Evolutionary conservation across 139 green algal species (phyloP).

Genomic region (Prasinococcaceae sp.): DNA sequence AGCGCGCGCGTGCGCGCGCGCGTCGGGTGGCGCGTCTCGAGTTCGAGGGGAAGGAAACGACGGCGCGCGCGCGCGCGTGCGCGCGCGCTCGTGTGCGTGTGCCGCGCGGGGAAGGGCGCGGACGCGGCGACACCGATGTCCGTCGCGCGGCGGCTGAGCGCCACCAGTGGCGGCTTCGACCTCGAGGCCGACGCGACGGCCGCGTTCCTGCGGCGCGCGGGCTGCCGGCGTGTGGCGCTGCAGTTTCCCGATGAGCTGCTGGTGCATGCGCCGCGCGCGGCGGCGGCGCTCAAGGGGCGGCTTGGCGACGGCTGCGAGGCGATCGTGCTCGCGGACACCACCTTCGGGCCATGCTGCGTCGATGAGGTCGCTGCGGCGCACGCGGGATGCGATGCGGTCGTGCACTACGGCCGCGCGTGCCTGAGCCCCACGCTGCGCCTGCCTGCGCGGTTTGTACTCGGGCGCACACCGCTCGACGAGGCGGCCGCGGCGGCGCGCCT

Average conservation of each 20-base stretch:
- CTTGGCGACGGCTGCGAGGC: not conserved
- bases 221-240: constrained; percentile 5
- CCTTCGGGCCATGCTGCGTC: constrained; percentile 31
- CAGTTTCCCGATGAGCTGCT: constrained; percentile 14
- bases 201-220: too few relatives aligned
- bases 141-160: too few relatives aligned
- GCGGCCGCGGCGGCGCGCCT: not conserved
- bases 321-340: constrained; percentile 26
- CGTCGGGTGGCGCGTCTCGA: too few relatives aligned
- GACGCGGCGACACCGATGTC: too few relatives aligned
- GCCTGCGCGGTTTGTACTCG: constrained; percentile 68
- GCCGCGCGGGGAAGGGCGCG: too few relatives aligned
- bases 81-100: too few relatives aligned
- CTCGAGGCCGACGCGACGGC: too few relatives aligned
- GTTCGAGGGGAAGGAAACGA: too few relatives aligned
- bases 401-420: constrained; percentile 82
- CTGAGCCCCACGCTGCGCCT: constrained; percentile 37
- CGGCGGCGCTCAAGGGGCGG: not conserved
- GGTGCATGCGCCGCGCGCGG: not conserved
- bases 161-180: too few relatives aligned
- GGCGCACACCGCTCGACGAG: constrained; percentile 14
- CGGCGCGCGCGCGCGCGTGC: too few relatives aligned
- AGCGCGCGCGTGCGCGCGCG: too few relatives aligned
- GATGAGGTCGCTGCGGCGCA: constrained; percentile 32
- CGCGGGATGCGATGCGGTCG: constrained; percentile 17